Evolutionary conservation across 2,329 filamentous ascomycete species (phyloP), one percentile per base, ranked within the genome.

Genomic region (Colletotrichum scovillei): DNA sequence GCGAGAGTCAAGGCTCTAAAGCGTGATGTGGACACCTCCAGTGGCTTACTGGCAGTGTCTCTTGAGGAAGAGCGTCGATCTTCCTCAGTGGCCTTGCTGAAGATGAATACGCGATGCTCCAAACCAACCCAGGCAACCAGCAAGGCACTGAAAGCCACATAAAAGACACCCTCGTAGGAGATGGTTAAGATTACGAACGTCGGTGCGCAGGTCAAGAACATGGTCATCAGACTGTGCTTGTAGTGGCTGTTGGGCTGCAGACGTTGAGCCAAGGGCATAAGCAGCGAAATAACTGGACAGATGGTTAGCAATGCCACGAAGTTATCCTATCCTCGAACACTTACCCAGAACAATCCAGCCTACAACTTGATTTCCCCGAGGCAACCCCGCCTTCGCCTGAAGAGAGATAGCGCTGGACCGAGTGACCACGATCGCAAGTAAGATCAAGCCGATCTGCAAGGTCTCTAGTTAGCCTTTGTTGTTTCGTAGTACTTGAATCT

Each of bases 91-190:
- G 9, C 24, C 8, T 59, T 52, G 28, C 16, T 62, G 28, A 73
- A 74, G 5, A 58, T 11, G 24, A 74, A 78, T 9, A 96, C 90
- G 68, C 90, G 91, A 80, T 97, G 93, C 82, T 99, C 97, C 1
- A 99, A 88, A n/a, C 92, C 91, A 42, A 98, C 94, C 97, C 97
- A 99, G 68, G 92, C 92, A 64, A 98, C 88, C 5, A 99, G 85
- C 26, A 92, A 94, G 67, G 93, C 86, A 79, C 92, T 95, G 83
- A 98, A 99, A 12, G 93, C 91, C 73, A 98, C 91, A 83, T 98
- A 99, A 82, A 99, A 99, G 2, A 99, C 88, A 0, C 96, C 96
- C 82, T 99, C 97, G 84, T 97, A 99, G 0, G 96, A 98, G 77
- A 98, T 98, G 8, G 95, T 97, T 63, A 99, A 90, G 78, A 99